Base-by-base conservation (phyloP, 2,329 filamentous ascomycete species). In the Penicillium sp. region DNA sequence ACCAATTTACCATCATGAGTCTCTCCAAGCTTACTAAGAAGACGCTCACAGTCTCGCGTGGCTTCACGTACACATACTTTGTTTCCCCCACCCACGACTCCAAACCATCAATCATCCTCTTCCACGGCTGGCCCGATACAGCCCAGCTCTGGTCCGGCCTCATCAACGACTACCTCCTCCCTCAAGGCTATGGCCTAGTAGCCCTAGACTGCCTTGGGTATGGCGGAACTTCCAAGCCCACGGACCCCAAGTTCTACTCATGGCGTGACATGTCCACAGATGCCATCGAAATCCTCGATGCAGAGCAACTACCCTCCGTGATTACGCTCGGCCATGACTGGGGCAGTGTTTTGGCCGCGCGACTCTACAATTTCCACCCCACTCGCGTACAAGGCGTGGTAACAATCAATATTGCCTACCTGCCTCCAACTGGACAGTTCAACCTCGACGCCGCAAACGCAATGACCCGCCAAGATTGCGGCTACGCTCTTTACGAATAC, bases 101-200 rank as follows among this genome's bases (percentile, higher is more conserved):
- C 30, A 51, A 51, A 6, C 28, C 46, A 22, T 33, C 46, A 19
- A 14, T 35, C 46, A 11, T 51, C n/a, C 46, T 51, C 26, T 19
- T 33, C 28, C 46, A 51, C 28, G 46, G 46, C 26, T 51, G 46
- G 46, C 46, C 46, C 46, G 46, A 51, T 19, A 19, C 46, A 33
- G 46, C 46, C 5, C 46, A 19, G 4, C 46, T 51, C 28, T 51
- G 46, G 46, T 51, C 46, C 26, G 46, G 28, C 46, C n/a, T 51
- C n/a, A 51, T 51, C 4, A 51, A 51, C n/a, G n/a, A 51, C 46
- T 51, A 51, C 28, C 46, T 51, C 14, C 46, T 51, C 8, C 46
- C 46, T 3, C 16, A 51, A 2, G 28, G 28, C 28, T 51, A 51
- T 8, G 46, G 46, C 28, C 14, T 51, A 16, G 10, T 51, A 6